Conservation (phyloP, 768 basidiomycete genomes). For the Piloderma croceum region DNA sequence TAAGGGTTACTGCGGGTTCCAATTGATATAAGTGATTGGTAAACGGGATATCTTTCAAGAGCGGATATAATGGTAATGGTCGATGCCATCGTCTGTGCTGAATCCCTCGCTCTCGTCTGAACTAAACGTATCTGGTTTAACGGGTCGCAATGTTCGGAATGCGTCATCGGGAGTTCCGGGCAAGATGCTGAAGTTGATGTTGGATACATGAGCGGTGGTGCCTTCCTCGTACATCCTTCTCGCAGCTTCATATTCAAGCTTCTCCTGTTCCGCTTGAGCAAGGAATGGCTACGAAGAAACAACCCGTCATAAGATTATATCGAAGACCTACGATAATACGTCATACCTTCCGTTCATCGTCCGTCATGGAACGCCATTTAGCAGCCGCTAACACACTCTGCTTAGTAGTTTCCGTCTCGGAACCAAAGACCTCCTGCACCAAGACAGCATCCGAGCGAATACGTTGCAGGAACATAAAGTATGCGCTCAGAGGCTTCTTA, state of each 20-base stretch:
- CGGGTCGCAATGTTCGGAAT: conserved; percentile 36
- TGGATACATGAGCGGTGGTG: conserved; percentile 57
- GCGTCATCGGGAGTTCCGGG: conserved; percentile 54
- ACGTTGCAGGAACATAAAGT: conserved; percentile 91
- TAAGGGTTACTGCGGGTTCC: conserved; percentile 12
- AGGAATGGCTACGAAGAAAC: conserved; percentile 67
- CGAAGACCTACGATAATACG: conserved; percentile 9
- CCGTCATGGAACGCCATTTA: conserved; percentile 89
- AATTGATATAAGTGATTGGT: conserved; percentile 8
- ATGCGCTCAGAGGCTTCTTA: conserved; percentile 91
- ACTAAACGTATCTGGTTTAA: conserved; percentile 58
- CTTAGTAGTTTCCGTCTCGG: conserved; percentile 89
- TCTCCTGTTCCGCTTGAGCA: conserved; percentile 91
- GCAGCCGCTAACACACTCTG: conserved; percentile 92
- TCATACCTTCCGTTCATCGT: conserved; percentile 85
- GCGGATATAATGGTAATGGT: neutral
- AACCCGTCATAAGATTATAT: conserved; percentile 13
- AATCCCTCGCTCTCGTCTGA: conserved; percentile 67
- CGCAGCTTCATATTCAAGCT: conserved; percentile 87
- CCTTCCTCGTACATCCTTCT: conserved; percentile 85
- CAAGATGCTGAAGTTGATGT: conserved; percentile 80
- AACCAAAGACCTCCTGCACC: conserved; percentile 79
- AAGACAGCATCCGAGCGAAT: conserved; percentile 75
- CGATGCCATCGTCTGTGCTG: conserved; percentile 40
- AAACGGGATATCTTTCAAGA: conserved; percentile 9